Percentiles rank a stretch among this genome's conserved stretches.
Evolutionary conservation across 2,329 filamentous ascomycete genomes (phyloP).

Genomic region (Hyphodiscus sp.): DNA sequence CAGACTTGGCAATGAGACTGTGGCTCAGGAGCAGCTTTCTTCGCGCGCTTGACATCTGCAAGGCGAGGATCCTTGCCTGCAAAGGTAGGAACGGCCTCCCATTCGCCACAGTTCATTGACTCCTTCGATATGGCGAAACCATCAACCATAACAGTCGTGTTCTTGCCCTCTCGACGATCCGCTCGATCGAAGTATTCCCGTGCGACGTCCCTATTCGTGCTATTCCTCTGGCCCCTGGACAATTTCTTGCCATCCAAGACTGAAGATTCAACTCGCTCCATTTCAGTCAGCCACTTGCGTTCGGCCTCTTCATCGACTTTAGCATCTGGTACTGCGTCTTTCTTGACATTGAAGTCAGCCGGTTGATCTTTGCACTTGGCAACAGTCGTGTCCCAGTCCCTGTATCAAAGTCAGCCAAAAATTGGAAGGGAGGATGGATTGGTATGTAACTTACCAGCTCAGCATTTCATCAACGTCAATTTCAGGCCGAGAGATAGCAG

Average conservation of each 20-base stretch:
- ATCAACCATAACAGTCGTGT: constrained; percentile 49
- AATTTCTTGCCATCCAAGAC: constrained; percentile 51
- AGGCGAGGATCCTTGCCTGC: constrained; percentile 48
- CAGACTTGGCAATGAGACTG: constrained; percentile 48
- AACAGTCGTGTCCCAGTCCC: constrained; percentile 46
- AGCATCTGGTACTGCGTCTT: constrained; percentile 26
- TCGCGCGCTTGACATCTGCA: constrained; percentile 41
- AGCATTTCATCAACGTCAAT: constrained; percentile 51
- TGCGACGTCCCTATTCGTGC: constrained; percentile 30
- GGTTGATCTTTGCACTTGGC: constrained; percentile 47
- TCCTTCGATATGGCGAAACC: constrained; percentile 52
- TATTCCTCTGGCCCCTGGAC: constrained; percentile 30
- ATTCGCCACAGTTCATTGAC: constrained; percentile 43
- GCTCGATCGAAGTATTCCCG: constrained; percentile 34
- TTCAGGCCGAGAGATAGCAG: constrained; percentile 44
- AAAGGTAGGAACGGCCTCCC: constrained; percentile 52
- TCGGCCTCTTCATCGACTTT: constrained; percentile 41
- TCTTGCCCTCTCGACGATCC: constrained; percentile 48
- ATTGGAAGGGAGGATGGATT: constrained; percentile 9
- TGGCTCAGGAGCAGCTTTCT: constrained; percentile 39
- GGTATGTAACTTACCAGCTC: constrained; percentile 33
- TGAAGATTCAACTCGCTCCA: constrained; percentile 50
- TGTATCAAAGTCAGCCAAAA: neutral
- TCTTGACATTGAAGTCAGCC: constrained; percentile 34
- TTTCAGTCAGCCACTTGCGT: constrained; percentile 46